phyloP scores from a whole-genome alignment of 306 rosid genomes.

The Hippophae rhamnoides region DNA sequence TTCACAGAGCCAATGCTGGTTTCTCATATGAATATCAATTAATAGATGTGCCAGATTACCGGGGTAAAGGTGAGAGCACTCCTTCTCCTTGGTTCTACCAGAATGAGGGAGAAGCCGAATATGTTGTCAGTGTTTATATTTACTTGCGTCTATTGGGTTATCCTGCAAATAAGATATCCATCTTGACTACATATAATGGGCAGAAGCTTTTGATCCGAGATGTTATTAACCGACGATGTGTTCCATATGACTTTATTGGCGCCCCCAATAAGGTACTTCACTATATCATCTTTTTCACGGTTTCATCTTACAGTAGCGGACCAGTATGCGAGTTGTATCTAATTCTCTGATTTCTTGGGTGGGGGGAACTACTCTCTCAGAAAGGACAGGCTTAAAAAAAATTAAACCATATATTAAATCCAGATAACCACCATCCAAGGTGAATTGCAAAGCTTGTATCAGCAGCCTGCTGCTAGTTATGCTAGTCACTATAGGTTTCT shows the following conservation, averaged over 20 bases:
- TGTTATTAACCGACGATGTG: constrained; percentile 81
- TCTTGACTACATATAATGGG: constrained; percentile 97
- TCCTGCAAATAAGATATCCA: constrained; percentile 91
- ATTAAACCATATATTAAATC: no score
- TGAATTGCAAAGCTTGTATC: no score
- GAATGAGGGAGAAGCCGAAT: constrained; percentile 96
- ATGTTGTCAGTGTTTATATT: constrained; percentile 83
- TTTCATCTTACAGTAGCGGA: background rate
- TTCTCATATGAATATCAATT: constrained; percentile 90
- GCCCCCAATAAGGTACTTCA: constrained; percentile 79
- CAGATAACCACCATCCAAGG: no score
- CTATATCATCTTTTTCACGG: background rate
- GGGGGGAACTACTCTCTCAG: no score
- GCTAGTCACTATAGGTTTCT: no score
- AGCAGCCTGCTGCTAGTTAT: no score
- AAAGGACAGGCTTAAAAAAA: no score
- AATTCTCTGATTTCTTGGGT: no score
- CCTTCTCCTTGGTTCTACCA: constrained; percentile 99
- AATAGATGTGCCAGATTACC: constrained; percentile 92
- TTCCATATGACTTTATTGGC: constrained; percentile 88
- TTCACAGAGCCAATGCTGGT: constrained; percentile 82
- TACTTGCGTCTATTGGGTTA: constrained; percentile 91
- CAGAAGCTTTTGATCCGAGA: constrained; percentile 97
- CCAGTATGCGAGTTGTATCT: no score
- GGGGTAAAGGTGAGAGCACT: constrained; percentile 80